Conservation (phyloP, 352 stramenopile genomes). For the Aphanomyces euteiches region DNA sequence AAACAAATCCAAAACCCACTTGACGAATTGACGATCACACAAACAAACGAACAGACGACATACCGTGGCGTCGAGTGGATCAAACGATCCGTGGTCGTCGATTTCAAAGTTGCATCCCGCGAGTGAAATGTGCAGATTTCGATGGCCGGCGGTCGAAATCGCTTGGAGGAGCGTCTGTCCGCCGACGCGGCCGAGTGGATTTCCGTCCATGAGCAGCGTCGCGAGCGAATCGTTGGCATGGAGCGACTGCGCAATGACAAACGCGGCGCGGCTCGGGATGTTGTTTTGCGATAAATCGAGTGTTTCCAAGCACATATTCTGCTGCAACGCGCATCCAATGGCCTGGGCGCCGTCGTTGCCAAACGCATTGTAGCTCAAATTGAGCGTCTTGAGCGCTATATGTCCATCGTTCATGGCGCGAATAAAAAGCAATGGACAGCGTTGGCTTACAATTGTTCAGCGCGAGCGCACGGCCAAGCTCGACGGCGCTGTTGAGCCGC, state of each 20-base stretch:
- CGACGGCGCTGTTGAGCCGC: slow-evolving; percentile 58
- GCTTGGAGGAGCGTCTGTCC: slow-evolving; percentile 63
- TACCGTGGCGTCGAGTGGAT: slow-evolving; percentile 54
- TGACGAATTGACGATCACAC: neutral
- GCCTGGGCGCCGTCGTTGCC: slow-evolving; percentile 60
- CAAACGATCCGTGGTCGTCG: slow-evolving; percentile 53
- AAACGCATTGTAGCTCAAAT: slow-evolving; percentile 73
- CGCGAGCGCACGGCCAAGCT: slow-evolving; percentile 53
- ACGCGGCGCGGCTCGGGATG: slow-evolving; percentile 58
- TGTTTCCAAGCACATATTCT: slow-evolving; percentile 49
- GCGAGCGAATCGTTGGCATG: slow-evolving; percentile 48
- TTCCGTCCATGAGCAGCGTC: slow-evolving; percentile 53
- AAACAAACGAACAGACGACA: neutral
- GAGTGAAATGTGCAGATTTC: slow-evolving; percentile 50
- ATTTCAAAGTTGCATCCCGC: slow-evolving; percentile 74
- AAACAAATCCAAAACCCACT: neutral
- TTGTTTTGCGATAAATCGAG: slow-evolving; percentile 74
- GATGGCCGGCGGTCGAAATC: slow-evolving; percentile 50
- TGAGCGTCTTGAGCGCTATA: slow-evolving; percentile 52
- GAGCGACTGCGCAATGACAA: slow-evolving; percentile 57
- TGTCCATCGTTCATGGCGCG: neutral
- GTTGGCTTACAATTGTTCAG: slow-evolving; percentile 47
- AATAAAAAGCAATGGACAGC: too few relatives aligned
- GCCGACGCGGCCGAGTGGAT: slow-evolving; percentile 64
- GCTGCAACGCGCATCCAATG: slow-evolving; percentile 57